phyloP scores from a whole-genome alignment of 176 grass and related monocot genomes.

The Paspalum vaginatum region DNA sequence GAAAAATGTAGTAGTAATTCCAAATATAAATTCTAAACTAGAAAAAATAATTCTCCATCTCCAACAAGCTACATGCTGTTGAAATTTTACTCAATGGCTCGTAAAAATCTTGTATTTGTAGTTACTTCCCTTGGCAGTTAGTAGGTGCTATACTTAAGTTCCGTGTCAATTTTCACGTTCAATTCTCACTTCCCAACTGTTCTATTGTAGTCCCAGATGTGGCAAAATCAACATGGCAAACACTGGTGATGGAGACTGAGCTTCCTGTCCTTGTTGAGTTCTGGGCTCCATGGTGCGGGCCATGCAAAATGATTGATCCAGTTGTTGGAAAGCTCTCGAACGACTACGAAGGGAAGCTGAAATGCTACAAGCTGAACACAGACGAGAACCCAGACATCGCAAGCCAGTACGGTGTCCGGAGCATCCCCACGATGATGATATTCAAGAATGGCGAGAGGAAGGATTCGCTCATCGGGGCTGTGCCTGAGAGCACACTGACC shows the following conservation, averaged over 20 bases:
- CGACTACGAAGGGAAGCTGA: constrained; percentile 81
- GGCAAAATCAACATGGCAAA: constrained; percentile 66
- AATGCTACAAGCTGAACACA: constrained; percentile 83
- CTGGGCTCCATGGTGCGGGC: constrained; percentile 95
- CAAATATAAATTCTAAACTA: background rate
- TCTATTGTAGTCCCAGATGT: constrained; percentile 62
- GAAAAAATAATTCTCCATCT: background rate
- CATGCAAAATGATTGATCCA: constrained; percentile 85
- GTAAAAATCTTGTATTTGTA: background rate
- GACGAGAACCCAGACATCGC: constrained; percentile 74
- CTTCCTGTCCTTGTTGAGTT: constrained; percentile 86
- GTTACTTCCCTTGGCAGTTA: background rate
- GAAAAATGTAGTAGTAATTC: background rate
- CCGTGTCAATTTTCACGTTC: background rate
- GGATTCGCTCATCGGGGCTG: constrained; percentile 77
- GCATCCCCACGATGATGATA: constrained; percentile 84
- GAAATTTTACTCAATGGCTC: background rate
- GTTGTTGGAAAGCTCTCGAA: constrained; percentile 75
- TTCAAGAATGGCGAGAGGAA: constrained; percentile 87
- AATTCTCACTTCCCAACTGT: constrained; percentile 20
- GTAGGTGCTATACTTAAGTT: background rate
- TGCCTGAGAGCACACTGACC: constrained; percentile 64
- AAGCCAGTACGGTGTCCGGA: constrained; percentile 69
- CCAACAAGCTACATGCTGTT: background rate
- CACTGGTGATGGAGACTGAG: constrained; percentile 60